phyloP scores from a whole-genome alignment of 495 filamentous ascomycete species.

The Penicillium robsamsonii region DNA sequence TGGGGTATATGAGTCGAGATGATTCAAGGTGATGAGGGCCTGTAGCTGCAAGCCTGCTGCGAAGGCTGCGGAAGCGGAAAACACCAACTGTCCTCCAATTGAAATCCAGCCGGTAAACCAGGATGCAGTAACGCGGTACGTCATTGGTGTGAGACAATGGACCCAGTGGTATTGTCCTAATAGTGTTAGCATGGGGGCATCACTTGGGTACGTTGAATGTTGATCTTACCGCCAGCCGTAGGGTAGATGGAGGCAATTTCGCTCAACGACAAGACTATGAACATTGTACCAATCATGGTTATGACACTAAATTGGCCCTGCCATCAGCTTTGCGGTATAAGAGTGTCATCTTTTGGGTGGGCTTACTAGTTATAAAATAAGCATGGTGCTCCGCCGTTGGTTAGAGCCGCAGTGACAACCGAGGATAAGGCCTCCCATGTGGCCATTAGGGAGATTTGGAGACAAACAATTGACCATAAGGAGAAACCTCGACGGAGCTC shows the following conservation, averaged over 20 bases:
- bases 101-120: constrained; percentile 32
- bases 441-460: constrained; percentile 35
- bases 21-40: constrained; percentile 25
- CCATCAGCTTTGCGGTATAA: background rate
- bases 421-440: constrained; percentile 35
- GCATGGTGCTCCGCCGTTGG: constrained; percentile 33
- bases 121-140: constrained; percentile 21
- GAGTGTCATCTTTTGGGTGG: background rate
- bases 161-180: constrained; percentile 31
- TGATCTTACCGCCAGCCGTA: constrained; percentile 25
- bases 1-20: constrained; percentile 22
- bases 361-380: constrained; percentile 35
- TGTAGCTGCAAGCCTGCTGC: constrained; percentile 25
- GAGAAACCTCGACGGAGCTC: constrained; percentile 31
- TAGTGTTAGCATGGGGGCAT: background rate
- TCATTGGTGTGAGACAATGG: constrained; percentile 20
- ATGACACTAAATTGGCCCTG: constrained; percentile 11
- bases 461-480: constrained; percentile 27
- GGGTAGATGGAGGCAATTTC: constrained; percentile 29
- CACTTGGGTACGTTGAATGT: background rate
- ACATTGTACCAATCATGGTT: constrained; percentile 22
- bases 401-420: constrained; percentile 23
- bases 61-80: constrained; percentile 32
- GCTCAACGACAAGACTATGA: constrained; percentile 24
- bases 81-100: constrained; percentile 32